Conservation (phyloP, 2,329 filamentous ascomycete species). For the Cyclaneusma minus region DNA sequence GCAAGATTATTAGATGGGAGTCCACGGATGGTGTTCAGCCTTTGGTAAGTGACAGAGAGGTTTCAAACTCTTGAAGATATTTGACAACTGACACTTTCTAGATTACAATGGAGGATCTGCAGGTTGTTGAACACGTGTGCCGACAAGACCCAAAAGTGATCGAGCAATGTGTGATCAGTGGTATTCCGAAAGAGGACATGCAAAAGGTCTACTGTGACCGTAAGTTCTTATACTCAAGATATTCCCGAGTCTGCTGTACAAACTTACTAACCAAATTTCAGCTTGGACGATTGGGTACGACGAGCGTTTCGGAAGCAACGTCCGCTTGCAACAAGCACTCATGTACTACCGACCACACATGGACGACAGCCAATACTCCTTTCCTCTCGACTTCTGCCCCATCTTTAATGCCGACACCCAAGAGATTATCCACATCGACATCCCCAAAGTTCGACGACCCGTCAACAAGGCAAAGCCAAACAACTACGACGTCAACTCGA, state of each 20-base stretch:
- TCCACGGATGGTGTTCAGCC: conserved; percentile 65
- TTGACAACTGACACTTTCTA: conserved; percentile 17
- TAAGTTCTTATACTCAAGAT: conserved; percentile 22
- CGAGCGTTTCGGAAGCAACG: conserved; percentile 64
- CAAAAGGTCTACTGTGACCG: conserved; percentile 90
- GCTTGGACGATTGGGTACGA: conserved; percentile 93
- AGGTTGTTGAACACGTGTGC: conserved; percentile 60
- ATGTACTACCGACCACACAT: conserved; percentile 87
- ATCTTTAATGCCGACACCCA: conserved; percentile 74
- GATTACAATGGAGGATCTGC: conserved; percentile 86
- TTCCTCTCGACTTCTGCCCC: conserved; percentile 84
- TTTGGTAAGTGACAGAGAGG: conserved; percentile 34
- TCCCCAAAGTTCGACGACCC: conserved; percentile 62
- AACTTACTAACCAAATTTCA: conserved; percentile 17
- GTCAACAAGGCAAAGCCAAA: conserved; percentile 56
- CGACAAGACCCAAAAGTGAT: conserved; percentile 75
- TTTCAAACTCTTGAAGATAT: conserved; percentile 1
- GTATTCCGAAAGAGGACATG: conserved; percentile 73
- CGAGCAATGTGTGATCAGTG: conserved; percentile 73
- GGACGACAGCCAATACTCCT: conserved; percentile 83
- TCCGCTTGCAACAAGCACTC: conserved; percentile 77
- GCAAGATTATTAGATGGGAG: conserved; percentile 60
- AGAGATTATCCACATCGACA: conserved; percentile 67
- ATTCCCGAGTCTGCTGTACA: conserved; percentile 4
- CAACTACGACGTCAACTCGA: conserved; percentile 64